These are phyloP conservation scores for Themeda triandra DNA, from an alignment of 176 grass and related monocot genomes.

Conservation along the genomic window DNA sequence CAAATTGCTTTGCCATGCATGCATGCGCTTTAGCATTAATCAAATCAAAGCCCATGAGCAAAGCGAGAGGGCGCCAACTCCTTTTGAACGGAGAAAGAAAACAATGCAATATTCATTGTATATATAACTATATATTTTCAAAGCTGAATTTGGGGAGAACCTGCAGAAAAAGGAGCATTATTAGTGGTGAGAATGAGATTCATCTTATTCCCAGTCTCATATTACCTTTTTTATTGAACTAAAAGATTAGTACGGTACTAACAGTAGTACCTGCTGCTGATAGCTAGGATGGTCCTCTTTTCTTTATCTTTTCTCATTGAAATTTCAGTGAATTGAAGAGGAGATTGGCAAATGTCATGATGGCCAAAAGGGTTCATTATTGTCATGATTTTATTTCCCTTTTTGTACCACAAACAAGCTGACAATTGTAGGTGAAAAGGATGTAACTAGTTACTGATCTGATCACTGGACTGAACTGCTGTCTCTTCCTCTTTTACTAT, in stretches of 20 bases:
- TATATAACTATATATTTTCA: background rate
- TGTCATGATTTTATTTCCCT: background rate
- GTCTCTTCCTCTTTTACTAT: background rate
- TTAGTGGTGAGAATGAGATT: background rate
- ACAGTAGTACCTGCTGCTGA: background rate
- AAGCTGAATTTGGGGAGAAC: slow-evolving; percentile 1
- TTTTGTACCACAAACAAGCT: background rate
- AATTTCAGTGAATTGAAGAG: background rate
- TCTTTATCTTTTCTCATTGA: too few relatives aligned
- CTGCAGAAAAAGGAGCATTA: background rate
- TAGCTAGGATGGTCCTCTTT: background rate
- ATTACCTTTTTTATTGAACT: background rate
- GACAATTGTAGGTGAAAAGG: background rate
- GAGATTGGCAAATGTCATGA: background rate
- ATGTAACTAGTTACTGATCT: background rate
- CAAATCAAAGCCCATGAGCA: background rate
- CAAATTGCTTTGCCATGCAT: background rate
- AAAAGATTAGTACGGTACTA: background rate
- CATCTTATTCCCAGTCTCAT: background rate
- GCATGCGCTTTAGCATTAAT: background rate
- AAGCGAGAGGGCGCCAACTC: background rate
- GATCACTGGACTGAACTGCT: background rate
- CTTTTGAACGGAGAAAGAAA: slow-evolving; percentile 30
- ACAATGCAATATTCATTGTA: background rate
- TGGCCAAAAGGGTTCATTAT: background rate